phyloP scores from a whole-genome alignment of 345 rosid genomes.

The Hypericum androsaemum region DNA sequence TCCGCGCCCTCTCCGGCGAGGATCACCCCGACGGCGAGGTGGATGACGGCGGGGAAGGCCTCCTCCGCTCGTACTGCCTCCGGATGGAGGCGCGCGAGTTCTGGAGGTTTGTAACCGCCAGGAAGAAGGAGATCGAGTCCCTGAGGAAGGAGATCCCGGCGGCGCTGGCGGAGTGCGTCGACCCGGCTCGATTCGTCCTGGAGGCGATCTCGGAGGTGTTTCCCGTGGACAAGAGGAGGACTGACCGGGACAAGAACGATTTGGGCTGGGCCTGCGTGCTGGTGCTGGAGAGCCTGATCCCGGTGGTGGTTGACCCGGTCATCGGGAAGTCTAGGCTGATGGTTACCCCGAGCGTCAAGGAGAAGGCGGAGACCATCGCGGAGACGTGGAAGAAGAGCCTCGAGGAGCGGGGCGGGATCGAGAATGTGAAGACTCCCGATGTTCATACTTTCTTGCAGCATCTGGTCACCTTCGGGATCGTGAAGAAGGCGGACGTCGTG shows the following conservation, averaged over 20 bases:
- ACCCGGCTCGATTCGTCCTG: conserved; percentile 78
- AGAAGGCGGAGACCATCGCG: conserved; percentile 68
- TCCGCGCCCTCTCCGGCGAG: conserved; percentile 24
- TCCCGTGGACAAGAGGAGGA: conserved; percentile 64
- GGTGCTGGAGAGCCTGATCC: conserved; percentile 74
- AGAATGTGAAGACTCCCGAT: conserved; percentile 91
- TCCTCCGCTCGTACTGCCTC: conserved; percentile 43
- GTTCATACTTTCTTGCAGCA: conserved; percentile 96
- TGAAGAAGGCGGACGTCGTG: conserved; percentile 58
- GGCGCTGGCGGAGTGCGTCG: conserved; percentile 67
- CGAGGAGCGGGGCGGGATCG: conserved; percentile 87
- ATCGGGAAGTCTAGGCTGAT: conserved; percentile 67
- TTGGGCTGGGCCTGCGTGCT: conserved; percentile 96
- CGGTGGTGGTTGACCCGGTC: conserved; percentile 83
- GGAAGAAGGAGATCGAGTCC: conserved; percentile 66
- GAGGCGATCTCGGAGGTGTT: conserved; percentile 88
- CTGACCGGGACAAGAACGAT: conserved; percentile 42
- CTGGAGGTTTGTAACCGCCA: conserved; percentile 63
- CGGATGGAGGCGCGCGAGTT: conserved; percentile 67
- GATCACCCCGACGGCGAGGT: conserved; percentile 57
- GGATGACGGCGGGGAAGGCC: conserved; percentile 64
- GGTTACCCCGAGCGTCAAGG: conserved; percentile 63
- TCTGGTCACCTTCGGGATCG: conserved; percentile 89
- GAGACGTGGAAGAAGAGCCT: conserved; percentile 88
- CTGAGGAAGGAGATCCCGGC: conserved; percentile 56